Evolutionary conservation across 2,329 filamentous ascomycete genomes (phyloP).

Genomic region (Monilinia fructicola): DNA sequence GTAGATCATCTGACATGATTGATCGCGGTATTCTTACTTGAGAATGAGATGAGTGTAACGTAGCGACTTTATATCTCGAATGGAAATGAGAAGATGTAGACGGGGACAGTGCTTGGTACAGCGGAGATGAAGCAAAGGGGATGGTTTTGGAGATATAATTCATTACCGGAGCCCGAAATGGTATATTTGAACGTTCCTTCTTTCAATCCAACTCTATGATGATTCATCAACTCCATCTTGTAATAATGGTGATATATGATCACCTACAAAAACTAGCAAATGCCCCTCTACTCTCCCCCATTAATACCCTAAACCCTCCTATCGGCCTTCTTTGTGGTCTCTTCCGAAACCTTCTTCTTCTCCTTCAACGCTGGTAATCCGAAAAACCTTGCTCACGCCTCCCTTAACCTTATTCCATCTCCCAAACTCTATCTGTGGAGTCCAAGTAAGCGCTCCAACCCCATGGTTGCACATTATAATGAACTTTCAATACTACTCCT

Average conservation of each 20-base stretch:
- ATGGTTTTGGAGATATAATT: background rate
- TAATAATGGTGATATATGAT: background rate
- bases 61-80: background rate
- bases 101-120: background rate
- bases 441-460: constrained; percentile 88
- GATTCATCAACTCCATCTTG: background rate
- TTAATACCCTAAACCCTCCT: background rate
- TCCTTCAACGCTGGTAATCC: constrained; percentile 62
- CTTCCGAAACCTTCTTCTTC: constrained; percentile 25
- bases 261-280: background rate
- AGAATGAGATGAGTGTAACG: background rate
- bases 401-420: constrained; percentile 65
- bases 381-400: constrained; percentile 65
- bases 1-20: too few species aligned
- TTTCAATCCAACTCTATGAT: background rate
- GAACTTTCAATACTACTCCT: constrained; percentile 75
- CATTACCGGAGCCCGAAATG: background rate
- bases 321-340: background rate
- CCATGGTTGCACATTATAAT: constrained; percentile 98
- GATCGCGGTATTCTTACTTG: background rate
- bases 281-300: background rate
- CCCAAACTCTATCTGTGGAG: constrained; percentile 53
- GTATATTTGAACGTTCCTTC: background rate
- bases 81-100: background rate
- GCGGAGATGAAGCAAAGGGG: too few species aligned